Evolutionary conservation across 2,329 filamentous ascomycete genomes (phyloP).

Genomic region (Nannizzia gypsea): DNA sequence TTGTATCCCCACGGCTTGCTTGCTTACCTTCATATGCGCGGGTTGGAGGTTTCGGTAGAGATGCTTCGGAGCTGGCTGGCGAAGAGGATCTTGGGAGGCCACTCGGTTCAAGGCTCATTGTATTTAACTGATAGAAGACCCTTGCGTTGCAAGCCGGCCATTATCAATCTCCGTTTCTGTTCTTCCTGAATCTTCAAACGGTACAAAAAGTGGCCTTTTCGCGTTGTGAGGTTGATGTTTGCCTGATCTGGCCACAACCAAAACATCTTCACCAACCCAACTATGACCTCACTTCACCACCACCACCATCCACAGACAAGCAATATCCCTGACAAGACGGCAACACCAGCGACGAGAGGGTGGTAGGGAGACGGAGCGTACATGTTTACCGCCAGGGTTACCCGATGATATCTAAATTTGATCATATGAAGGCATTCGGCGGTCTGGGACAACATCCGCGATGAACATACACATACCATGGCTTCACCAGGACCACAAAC

Average conservation of each 20-base stretch:
- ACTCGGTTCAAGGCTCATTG: slow-evolving; percentile 34
- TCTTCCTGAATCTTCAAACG: not conserved
- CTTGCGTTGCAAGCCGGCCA: slow-evolving; percentile 3
- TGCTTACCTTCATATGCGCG: slow-evolving; percentile 61
- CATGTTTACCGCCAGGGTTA: not conserved
- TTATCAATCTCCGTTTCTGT: not conserved
- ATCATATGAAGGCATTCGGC: not conserved
- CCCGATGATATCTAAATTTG: not conserved
- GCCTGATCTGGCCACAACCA: slow-evolving; percentile 2
- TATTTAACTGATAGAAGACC: slow-evolving; percentile 23
- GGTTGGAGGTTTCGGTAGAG: slow-evolving; percentile 66
- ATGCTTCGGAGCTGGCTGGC: slow-evolving; percentile 73
- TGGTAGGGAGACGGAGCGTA: not conserved
- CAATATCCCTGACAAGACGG: not conserved
- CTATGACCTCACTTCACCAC: not conserved
- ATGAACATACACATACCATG: not conserved
- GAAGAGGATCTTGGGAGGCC: slow-evolving; percentile 42
- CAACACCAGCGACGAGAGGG: not conserved
- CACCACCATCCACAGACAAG: not conserved
- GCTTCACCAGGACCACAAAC: not conserved
- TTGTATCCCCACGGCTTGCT: not conserved
- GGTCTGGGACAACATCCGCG: not conserved
- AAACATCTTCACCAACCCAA: not conserved
- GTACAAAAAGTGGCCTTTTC: not conserved
- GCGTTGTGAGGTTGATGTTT: not conserved